Evolutionary conservation across 257 asterid genomes (phyloP).

Genomic region (Gentiana straminea): DNA sequence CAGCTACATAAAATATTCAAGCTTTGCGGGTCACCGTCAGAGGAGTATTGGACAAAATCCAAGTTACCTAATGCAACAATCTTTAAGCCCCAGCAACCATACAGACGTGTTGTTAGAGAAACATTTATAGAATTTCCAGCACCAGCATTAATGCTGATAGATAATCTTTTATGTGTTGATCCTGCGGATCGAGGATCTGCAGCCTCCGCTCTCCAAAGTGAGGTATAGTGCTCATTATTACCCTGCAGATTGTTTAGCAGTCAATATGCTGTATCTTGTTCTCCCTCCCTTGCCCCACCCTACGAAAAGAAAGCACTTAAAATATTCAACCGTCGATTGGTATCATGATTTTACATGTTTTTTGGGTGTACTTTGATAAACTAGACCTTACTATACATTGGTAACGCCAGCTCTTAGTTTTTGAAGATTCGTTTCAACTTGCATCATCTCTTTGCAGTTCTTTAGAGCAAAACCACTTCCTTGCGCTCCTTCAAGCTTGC

Average conservation of each 20-base stretch:
- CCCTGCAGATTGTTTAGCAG: not conserved
- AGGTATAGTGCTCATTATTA: slow-evolving; percentile 33
- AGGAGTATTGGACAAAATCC: slow-evolving; percentile 94
- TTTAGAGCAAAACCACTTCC: slow-evolving; percentile 74
- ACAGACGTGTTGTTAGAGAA: slow-evolving; percentile 72
- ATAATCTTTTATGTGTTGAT: slow-evolving; percentile 68
- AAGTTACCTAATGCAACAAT: slow-evolving; percentile 91
- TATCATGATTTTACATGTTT: too few relatives aligned
- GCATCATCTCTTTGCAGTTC: slow-evolving; percentile 39
- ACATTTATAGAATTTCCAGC: slow-evolving; percentile 79
- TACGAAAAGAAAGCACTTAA: not conserved
- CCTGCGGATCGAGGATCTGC: slow-evolving; percentile 93
- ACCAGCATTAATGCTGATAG: slow-evolving; percentile 72
- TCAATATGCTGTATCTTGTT: not conserved
- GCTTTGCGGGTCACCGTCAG: slow-evolving; percentile 95
- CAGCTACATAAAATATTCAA: slow-evolving; percentile 95
- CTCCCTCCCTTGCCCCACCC: not conserved
- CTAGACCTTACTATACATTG: too few relatives aligned
- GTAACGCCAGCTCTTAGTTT: too few relatives aligned
- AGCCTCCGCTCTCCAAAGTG: slow-evolving; percentile 75
- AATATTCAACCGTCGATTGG: too few relatives aligned
- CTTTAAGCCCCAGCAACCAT: slow-evolving; percentile 94
- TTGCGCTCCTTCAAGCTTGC: slow-evolving; percentile 88
- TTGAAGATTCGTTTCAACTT: too few relatives aligned
- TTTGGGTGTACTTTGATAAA: too few relatives aligned